Conservation (phyloP, 306 rosid genomes). For the Lagenaria siceraria region DNA sequence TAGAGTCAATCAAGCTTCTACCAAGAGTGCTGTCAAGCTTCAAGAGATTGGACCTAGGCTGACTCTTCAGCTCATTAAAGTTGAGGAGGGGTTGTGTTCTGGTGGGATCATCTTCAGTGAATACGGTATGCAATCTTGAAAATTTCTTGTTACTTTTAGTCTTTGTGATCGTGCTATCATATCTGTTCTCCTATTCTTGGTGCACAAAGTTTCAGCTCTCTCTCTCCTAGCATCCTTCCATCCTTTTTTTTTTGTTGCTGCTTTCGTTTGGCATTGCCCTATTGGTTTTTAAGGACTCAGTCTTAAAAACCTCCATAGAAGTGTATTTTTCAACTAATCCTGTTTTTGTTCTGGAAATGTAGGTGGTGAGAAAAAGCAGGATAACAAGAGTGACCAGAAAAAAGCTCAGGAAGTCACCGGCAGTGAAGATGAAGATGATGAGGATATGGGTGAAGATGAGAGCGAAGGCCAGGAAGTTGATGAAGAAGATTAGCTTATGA, state of each 20-base stretch:
- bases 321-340: not conserved
- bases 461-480: conserved; percentile 18
- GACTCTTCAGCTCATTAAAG: conserved; percentile 73
- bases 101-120: conserved; percentile 77
- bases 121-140: conserved; percentile 30
- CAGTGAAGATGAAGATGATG: conserved; percentile 8
- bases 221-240: not conserved
- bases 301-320: not conserved
- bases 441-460: conserved; percentile 2
- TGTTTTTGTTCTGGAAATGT: conserved; percentile 18
- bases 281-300: not conserved
- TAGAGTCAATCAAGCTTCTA: conserved; percentile 66
- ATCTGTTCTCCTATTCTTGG: not conserved
- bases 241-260: not conserved
- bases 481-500: not conserved
- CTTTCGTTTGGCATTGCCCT: not conserved
- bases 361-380: conserved; percentile 34
- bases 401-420: conserved; percentile 15
- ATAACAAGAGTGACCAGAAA: not conserved
- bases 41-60: conserved; percentile 96
- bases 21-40: conserved; percentile 91
- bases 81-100: conserved; percentile 83
- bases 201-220: not conserved
- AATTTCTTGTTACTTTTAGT: not conserved
- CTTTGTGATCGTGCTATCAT: not conserved